Conservation (phyloP, 2,329 filamentous ascomycete genomes). For the Exophiala oligosperma region DNA sequence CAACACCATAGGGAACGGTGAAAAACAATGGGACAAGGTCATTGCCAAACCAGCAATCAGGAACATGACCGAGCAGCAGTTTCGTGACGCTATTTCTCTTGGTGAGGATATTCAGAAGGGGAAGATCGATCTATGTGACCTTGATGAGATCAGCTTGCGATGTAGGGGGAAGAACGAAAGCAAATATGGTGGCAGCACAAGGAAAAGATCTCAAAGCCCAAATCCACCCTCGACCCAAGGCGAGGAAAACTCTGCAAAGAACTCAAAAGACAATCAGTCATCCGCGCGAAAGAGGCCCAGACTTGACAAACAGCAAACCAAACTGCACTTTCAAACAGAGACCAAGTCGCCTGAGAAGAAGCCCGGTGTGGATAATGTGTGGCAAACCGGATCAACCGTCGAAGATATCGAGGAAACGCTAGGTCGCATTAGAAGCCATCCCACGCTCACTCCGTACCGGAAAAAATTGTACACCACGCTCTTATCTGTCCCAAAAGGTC, state of each 20-base stretch:
- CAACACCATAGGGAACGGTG: conserved; percentile 36
- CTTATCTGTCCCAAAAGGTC: conserved; percentile 73
- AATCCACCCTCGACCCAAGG: too few relatives aligned
- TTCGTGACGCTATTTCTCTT: conserved; percentile 40
- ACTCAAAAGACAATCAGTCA: neutral
- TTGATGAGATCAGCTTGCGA: conserved; percentile 43
- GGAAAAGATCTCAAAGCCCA: too few relatives aligned
- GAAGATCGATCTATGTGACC: conserved; percentile 37
- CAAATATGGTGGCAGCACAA: conserved; percentile 14
- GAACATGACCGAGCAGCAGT: conserved; percentile 43
- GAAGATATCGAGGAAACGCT: conserved; percentile 30
- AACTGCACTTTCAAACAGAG: conserved; percentile 9
- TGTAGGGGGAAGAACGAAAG: conserved; percentile 38
- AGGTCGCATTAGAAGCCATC: conserved; percentile 44
- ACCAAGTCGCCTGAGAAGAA: conserved; percentile 5
- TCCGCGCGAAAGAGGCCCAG: neutral
- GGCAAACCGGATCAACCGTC: neutral
- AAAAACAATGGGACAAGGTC: conserved; percentile 45
- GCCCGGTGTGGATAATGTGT: conserved; percentile 3
- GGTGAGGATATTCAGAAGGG: conserved; percentile 40
- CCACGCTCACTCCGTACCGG: conserved; percentile 52
- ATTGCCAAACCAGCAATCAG: conserved; percentile 44
- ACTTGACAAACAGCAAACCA: conserved; percentile 17
- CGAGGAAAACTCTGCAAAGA: neutral
- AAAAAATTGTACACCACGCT: conserved; percentile 66